Base-by-base conservation (phyloP, 306 rosid genomes). In the Sechiopsis laciniata region DNA sequence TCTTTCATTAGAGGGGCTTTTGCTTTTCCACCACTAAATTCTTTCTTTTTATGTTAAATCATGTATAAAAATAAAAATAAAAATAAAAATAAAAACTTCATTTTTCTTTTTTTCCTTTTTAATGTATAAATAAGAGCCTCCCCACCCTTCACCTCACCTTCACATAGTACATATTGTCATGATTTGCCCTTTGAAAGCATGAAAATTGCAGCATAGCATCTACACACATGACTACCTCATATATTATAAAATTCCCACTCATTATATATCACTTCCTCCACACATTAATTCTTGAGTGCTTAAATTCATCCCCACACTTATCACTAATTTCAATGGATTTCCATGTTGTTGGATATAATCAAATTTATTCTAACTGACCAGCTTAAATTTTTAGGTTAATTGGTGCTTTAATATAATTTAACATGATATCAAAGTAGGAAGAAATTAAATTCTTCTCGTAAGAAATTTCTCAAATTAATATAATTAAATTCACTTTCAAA, bases 151-250 rank as follows among this genome's bases (percentile, higher is more conserved):
- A 29, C 66, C 5, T 24, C 65, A 8, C 50, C 14, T 42, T 42
- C 54, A 65, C 29, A 65, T 65, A 53, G 14, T 15, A 17, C 71
- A 26, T 60, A 60, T 29, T 16, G 29, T 42, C 54, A 65, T 65
- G 54, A 65, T 65, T 42, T 65, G 71, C 29, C 29, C 53, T 65
- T 65, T 65, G 54, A 65, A 65, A 65, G n/a, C 69, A 48, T 35
- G 50, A 13, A 21, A 17, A 16, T 35, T 32, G 4, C 15, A 15
- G 48, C 69, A 7, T 56, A 62, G 69, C 50, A 62, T 62, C 50
- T 35, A 26, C 29, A 62, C 6, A 16, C 15, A 58, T 32, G 37
- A 32, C 37, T 32, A 32, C 2, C 35, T 32, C 19, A 8, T 8
- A 55, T 19, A 55, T 7, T 26, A 26, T 2, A 26, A 26, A 26